Percentiles rank a stretch among this genome's conserved stretches.
Evolutionary conservation across 2,329 filamentous ascomycete species (phyloP).

Genomic region (Pseudogymnoascus sp.): DNA sequence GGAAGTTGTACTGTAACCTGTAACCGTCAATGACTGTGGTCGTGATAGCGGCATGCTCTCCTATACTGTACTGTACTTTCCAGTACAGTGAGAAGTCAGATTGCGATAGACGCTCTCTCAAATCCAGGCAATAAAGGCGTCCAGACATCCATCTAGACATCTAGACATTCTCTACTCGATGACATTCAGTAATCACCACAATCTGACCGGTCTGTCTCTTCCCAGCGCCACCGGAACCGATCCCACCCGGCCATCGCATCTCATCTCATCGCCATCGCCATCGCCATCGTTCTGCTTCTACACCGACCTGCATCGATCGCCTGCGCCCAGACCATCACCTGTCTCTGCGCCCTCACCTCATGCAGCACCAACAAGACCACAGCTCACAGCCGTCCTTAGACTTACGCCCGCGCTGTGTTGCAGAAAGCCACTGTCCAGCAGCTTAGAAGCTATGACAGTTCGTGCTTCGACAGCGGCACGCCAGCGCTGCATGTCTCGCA

Average conservation of each 20-base stretch:
- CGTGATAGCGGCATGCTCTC: not conserved
- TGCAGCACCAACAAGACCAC: not conserved
- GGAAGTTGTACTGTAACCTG: not conserved
- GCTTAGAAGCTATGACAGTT: not conserved
- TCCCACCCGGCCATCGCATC: not conserved
- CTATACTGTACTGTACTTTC: not conserved
- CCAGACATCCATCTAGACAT: not conserved
- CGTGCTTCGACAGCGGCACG: not conserved
- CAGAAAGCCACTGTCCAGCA: not conserved
- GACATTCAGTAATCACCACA: not conserved
- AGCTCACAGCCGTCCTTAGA: not conserved
- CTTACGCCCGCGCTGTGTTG: not conserved
- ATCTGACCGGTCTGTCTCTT: not conserved
- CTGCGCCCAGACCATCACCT: not conserved
- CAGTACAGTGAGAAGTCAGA: not conserved
- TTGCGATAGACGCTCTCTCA: not conserved
- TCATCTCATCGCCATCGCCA: constrained; percentile 4
- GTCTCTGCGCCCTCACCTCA: not conserved
- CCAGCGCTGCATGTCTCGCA: not conserved
- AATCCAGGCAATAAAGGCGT: not conserved
- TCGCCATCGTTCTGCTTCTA: not conserved
- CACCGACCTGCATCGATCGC: not conserved
- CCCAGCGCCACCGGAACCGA: not conserved
- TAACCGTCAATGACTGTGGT: not conserved
- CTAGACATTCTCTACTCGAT: not conserved